Percentiles rank a stretch among this genome's conserved stretches.
Evolutionary conservation across 1,284 basidiomycete species (phyloP).

Genomic region (Ustilago curta): DNA sequence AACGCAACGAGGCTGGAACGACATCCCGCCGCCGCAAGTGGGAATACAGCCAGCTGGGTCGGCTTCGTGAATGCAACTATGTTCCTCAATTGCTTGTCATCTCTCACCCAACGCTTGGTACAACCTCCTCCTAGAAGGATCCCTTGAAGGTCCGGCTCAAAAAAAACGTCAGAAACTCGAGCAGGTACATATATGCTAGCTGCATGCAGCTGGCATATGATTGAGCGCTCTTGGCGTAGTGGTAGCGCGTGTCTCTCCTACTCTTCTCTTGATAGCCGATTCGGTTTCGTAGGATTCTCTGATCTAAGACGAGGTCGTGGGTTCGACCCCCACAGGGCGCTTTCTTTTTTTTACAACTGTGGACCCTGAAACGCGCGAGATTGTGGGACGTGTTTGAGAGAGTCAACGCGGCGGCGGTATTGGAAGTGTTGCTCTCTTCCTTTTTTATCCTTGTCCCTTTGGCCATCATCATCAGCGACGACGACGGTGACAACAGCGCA

Average conservation of each 20-base stretch:
- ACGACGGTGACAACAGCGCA: too few relatives aligned
- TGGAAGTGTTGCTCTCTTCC: too few relatives aligned
- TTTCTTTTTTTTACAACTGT: slow-evolving; percentile 9
- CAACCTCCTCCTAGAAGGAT: too few relatives aligned
- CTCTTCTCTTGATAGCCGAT: neutral
- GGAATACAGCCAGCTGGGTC: neutral
- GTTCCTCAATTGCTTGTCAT: neutral
- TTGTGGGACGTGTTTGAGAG: neutral
- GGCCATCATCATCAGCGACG: too few relatives aligned
- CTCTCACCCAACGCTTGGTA: too few relatives aligned
- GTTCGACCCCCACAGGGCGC: slow-evolving; percentile 54
- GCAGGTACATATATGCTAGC: neutral
- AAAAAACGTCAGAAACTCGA: too few relatives aligned
- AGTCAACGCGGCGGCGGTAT: neutral
- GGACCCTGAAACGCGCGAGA: slow-evolving; percentile 12
- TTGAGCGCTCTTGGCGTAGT: slow-evolving; percentile 48
- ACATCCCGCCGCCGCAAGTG: neutral
- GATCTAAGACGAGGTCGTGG: slow-evolving; percentile 47
- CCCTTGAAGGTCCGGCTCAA: neutral
- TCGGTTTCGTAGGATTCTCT: slow-evolving; percentile 5
- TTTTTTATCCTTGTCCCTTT: too few relatives aligned
- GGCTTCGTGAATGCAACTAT: neutral
- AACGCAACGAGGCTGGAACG: slow-evolving; percentile 7
- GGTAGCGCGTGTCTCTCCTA: slow-evolving; percentile 55
- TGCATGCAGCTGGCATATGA: neutral